phyloP scores from a whole-genome alignment of 805 yeast species.

The Pachysolen tannophilus region DNA sequence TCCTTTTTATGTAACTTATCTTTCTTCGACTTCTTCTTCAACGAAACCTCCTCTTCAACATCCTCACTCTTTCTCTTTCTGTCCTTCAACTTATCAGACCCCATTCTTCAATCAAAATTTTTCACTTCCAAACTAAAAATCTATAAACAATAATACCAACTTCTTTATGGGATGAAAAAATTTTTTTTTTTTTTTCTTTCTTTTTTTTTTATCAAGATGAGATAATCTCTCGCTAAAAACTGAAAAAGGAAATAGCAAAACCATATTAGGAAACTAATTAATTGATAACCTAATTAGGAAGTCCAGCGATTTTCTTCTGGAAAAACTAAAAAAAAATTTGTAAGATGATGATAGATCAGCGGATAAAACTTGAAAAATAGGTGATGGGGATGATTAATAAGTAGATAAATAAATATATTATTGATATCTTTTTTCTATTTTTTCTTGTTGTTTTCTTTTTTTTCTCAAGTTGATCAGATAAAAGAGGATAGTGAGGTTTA shows the following conservation, averaged over 20 bases:
- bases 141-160: too few relatives aligned
- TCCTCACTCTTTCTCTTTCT: conserved; percentile 20
- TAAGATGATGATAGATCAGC: too few relatives aligned
- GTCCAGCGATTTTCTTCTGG: conserved; percentile 3
- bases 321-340: neutral
- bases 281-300: conserved; percentile 1
- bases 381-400: too few relatives aligned
- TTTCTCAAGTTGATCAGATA: too few relatives aligned
- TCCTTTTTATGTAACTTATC: conserved; percentile 19
- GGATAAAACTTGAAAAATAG: too few relatives aligned
- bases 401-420: too few relatives aligned
- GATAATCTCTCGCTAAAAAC: too few relatives aligned
- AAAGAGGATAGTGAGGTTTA: too few relatives aligned
- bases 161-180: conserved; percentile 3
- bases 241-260: neutral
- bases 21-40: conserved; percentile 19
- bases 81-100: conserved; percentile 16
- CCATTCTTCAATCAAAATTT: neutral
- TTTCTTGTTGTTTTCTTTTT: too few relatives aligned
- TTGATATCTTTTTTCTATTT: too few relatives aligned
- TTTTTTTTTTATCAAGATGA: too few relatives aligned
- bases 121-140: neutral
- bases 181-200: conserved; percentile 1
- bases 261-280: neutral
- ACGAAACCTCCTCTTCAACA: conserved; percentile 9